These are phyloP conservation scores for Tricholoma matsutake DNA, from an alignment of 768 basidiomycete species.

Conservation along the genomic window DNA sequence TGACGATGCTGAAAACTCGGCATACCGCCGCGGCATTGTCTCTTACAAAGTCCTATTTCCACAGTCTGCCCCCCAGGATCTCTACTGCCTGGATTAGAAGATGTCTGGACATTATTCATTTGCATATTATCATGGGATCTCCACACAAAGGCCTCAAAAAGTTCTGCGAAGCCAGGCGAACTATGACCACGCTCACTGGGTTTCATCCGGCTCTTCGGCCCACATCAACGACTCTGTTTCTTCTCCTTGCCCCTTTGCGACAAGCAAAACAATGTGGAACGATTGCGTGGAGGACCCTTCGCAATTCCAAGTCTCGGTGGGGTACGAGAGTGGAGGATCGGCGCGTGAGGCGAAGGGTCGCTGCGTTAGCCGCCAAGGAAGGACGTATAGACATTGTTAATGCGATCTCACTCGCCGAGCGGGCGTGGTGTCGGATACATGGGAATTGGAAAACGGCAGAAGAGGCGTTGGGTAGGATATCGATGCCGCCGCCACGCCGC, in stretches of 20 bases:
- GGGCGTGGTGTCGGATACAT: constrained; percentile 5
- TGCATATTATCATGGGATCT: constrained; percentile 39
- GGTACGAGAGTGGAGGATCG: constrained; percentile 53
- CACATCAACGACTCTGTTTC: constrained; percentile 54
- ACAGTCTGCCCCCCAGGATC: constrained; percentile 43
- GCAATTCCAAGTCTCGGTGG: constrained; percentile 50
- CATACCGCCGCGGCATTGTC: constrained; percentile 37
- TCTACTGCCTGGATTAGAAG: constrained; percentile 27
- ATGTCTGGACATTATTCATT: constrained; percentile 55
- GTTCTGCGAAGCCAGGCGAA: constrained; percentile 42
- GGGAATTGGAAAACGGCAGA: constrained; percentile 18
- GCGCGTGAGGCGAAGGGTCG: constrained; percentile 57
- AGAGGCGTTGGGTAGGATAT: constrained; percentile 13
- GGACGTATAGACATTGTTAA: constrained; percentile 52
- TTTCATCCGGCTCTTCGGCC: constrained; percentile 51
- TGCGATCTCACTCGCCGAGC: constrained; percentile 24
- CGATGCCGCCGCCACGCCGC: constrained; percentile 6
- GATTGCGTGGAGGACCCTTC: constrained; percentile 43
- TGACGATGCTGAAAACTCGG: constrained; percentile 41
- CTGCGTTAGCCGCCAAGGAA: constrained; percentile 60
- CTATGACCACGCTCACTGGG: constrained; percentile 42
- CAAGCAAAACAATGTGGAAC: constrained; percentile 51
- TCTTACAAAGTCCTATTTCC: constrained; percentile 48
- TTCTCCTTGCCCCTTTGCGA: constrained; percentile 53
- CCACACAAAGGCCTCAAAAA: constrained; percentile 35